phyloP scores from a whole-genome alignment of 83 land plant species.

The Picea engelmannii region DNA sequence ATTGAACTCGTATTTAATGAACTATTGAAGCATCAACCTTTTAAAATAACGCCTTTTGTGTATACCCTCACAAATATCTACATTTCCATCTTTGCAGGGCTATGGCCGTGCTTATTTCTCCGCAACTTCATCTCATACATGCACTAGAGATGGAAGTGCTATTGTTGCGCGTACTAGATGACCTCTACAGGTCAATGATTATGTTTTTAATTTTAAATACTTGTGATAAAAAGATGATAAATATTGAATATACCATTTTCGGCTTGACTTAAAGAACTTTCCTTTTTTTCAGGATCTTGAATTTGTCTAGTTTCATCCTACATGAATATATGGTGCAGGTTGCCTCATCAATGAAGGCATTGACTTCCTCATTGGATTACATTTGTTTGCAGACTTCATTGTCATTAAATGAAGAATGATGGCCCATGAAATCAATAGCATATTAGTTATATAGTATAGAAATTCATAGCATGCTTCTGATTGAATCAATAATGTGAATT shows the following conservation, averaged over 20 bases:
- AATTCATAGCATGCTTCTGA: no score
- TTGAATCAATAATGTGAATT: no score
- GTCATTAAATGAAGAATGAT: no score
- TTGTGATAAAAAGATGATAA: neutral
- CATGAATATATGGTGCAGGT: slow-evolving; percentile 99
- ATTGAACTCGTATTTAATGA: neutral
- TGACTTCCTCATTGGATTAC: no score
- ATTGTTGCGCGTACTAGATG: slow-evolving; percentile 98
- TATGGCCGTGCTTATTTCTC: no score
- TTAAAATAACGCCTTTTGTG: neutral
- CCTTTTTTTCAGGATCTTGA: no score
- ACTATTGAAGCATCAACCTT: neutral
- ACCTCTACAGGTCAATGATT: slow-evolving; percentile 6
- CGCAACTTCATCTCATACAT: no score
- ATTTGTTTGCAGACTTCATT: no score
- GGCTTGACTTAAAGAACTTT: no score
- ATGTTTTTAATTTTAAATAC: neutral
- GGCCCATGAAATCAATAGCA: no score
- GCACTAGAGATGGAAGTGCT: slow-evolving; percentile 57
- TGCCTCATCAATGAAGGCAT: slow-evolving; percentile 97
- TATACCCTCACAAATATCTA: neutral
- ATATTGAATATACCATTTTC: no score
- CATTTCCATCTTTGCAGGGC: neutral
- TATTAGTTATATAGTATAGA: no score
- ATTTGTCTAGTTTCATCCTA: slow-evolving; percentile 94